Base-by-base conservation (phyloP, 768 basidiomycete genomes). In the Sarcodon aspratus region DNA sequence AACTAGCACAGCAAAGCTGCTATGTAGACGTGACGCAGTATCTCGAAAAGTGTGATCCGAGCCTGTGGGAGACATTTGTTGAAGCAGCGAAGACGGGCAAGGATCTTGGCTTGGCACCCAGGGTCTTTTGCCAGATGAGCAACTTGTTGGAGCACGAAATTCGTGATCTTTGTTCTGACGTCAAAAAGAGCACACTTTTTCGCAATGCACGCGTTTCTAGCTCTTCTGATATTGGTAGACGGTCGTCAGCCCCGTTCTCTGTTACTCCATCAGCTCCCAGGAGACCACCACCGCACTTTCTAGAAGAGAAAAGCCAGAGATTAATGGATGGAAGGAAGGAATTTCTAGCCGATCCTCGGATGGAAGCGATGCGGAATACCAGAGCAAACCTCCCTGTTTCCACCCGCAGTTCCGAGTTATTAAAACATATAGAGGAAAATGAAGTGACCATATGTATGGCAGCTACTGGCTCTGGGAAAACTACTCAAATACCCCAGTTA, bases 401-500 rank as follows among this genome's bases (percentile, higher is more conserved):
- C 53, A 72, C 80, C 13, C 76, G 80, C 52, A 74, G 83, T 1
- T 68, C 72, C 5, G 75, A 84, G 9, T 72, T 96, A 37, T 60
- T 95, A 46, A 60, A 72, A 1, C 81, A 84, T 52, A 80, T 97
- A 55, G 66, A 69, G 15, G 66, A 76, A 32, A 80, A 95, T 63
- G 86, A 92, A 11, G 90, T 96, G 50, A 87, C 87, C 0, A 80
- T 95, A 55, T 80, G 84, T 55, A 85, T 91, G 82, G 90, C 90
- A 44, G 79, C 85, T 7, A 92, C 92, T 2, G 90, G 91, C 34
- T 92, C 89, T 1, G 91, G 93, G 1, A 96, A 96, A 69, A 95
- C 91, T 7, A 96, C 93, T 0, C 94, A 97, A 63, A 78, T 96
- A 21, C 94, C 94, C 6, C 94, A 96, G 62, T 73, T 96, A 44